Evolutionary conservation across 1,139 yeast species (phyloP).

Genomic region (Scheffersomyces quercinus): DNA sequence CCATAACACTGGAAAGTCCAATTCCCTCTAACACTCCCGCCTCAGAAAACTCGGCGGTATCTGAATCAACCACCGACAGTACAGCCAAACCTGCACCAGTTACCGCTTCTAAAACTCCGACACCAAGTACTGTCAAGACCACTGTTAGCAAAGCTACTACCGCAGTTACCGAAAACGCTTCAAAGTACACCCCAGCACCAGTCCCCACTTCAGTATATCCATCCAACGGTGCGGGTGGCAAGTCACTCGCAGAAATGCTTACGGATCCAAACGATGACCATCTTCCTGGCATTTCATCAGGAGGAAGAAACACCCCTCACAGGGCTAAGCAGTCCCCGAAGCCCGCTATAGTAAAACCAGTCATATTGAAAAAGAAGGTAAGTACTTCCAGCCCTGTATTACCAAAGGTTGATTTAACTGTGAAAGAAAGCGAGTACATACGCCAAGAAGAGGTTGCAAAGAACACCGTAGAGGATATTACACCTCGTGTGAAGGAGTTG

Average conservation of each 20-base stretch:
- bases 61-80: constrained; percentile 5
- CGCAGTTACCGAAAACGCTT: constrained; percentile 7
- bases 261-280: constrained; percentile 19
- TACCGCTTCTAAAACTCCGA: constrained; percentile 7
- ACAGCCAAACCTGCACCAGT: constrained; percentile 13
- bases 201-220: constrained; percentile 14
- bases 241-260: constrained; percentile 43
- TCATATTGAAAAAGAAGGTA: constrained; percentile 41
- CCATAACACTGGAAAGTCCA: constrained; percentile 1
- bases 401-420: neutral
- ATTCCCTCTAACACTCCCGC: constrained; percentile 1
- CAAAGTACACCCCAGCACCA: constrained; percentile 8
- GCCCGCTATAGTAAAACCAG: constrained; percentile 31
- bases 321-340: constrained; percentile 25
- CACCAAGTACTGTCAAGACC: constrained; percentile 5
- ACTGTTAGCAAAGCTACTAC: constrained; percentile 13
- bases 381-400: constrained; percentile 6
- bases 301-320: constrained; percentile 18
- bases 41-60: constrained; percentile 1
- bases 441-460: neutral
- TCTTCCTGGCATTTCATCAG: constrained; percentile 1
- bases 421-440: neutral
- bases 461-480: neutral
- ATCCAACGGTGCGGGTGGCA: constrained; percentile 17
- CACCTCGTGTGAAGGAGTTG: neutral